phyloP scores from a whole-genome alignment of 1,139 yeast species.

The Zygotorulaspora mrakii region DNA sequence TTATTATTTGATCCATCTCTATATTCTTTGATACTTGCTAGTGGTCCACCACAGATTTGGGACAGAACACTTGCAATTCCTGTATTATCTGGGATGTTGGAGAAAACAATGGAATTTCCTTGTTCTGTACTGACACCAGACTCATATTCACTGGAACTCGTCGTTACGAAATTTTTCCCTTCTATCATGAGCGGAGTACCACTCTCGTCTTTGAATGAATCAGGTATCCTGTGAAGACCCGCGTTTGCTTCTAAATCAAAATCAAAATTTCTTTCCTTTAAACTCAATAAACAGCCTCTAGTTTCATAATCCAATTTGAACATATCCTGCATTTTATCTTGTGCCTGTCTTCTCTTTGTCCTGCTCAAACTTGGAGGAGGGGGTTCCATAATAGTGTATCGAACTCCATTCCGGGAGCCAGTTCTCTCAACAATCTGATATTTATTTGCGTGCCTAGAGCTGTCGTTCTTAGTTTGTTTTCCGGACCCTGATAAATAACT shows the following conservation, averaged over 20 bases:
- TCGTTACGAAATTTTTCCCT: conserved; percentile 4
- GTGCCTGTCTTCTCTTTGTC: not conserved
- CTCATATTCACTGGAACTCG: conserved; percentile 17
- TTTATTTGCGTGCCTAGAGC: conserved; percentile 2
- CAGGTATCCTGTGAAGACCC: conserved; percentile 15
- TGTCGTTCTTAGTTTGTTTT: conserved; percentile 5
- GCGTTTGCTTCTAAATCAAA: conserved; percentile 13
- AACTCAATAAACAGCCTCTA: conserved; percentile 1
- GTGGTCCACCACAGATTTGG: conserved; percentile 71
- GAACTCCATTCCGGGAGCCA: not conserved
- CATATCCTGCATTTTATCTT: not conserved
- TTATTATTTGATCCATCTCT: conserved; percentile 14
- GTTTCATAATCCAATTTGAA: conserved; percentile 5
- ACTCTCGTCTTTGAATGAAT: conserved; percentile 12
- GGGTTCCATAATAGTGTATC: not conserved
- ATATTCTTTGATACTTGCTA: conserved; percentile 48
- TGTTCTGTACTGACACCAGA: conserved; percentile 4
- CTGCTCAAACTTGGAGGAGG: not conserved
- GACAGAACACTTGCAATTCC: conserved; percentile 52
- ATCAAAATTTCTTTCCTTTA: conserved; percentile 10
- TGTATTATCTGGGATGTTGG: conserved; percentile 40
- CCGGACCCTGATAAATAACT: conserved; percentile 18
- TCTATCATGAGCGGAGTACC: conserved; percentile 4
- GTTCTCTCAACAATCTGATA: not conserved
- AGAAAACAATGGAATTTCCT: conserved; percentile 35